A percentile compares a stretch with the other conserved stretches of the same genome.
Conservation (phyloP, 164 flowering plant species). For the Malania oleifera region DNA sequence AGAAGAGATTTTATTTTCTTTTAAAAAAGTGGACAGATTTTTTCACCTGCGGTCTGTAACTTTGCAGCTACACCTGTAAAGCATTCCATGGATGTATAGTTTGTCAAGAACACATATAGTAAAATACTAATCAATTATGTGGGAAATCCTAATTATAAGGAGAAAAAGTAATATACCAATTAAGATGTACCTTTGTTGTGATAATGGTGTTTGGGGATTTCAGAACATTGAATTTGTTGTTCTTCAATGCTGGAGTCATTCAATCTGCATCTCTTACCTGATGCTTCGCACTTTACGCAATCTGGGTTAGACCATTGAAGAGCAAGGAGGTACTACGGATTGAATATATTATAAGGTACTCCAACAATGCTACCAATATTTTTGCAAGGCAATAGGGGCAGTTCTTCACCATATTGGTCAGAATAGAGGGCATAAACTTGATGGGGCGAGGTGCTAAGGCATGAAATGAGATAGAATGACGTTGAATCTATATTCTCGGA, state of each 20-base stretch:
- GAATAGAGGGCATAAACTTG: neutral
- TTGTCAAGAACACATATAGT: no score
- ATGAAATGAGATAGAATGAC: no score
- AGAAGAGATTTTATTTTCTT: no score
- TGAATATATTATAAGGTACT: no score
- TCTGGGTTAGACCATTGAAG: neutral
- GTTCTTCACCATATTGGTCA: neutral
- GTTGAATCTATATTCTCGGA: neutral
- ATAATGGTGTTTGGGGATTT: neutral
- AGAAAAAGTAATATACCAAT: no score
- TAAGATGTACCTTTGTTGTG: neutral
- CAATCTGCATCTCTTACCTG: neutral
- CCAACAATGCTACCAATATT: neutral
- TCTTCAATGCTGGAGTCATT: neutral
- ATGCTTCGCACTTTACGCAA: neutral
- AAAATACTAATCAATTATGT: no score
- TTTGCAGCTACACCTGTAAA: neutral
- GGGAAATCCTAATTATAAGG: no score
- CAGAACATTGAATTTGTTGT: neutral
- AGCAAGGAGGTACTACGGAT: neutral
- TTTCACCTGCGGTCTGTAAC: neutral
- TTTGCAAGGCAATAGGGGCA: neutral
- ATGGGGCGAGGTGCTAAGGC: neutral
- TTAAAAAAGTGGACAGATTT: neutral
- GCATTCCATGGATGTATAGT: no score